Evolutionary conservation across 2,329 filamentous ascomycete genomes (phyloP).

Genomic region (Neofusicoccum sp.): DNA sequence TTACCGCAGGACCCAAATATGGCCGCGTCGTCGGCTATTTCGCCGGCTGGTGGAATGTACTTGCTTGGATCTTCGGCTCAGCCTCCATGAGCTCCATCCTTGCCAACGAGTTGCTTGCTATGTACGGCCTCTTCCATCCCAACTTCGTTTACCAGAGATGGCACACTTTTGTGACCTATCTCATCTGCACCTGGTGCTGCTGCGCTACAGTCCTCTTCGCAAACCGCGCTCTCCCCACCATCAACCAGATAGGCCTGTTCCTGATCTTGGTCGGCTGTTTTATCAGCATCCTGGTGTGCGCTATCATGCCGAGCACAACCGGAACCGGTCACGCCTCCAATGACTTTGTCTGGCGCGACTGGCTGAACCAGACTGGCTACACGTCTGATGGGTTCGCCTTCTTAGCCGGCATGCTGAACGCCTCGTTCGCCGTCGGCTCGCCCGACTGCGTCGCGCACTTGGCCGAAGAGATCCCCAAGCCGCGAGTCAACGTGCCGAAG

Average conservation of each 20-base stretch:
- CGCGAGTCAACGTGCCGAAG: slow-evolving; percentile 44
- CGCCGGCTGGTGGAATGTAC: slow-evolving; percentile 56
- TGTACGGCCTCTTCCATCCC: slow-evolving; percentile 54
- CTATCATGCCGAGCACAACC: slow-evolving; percentile 55
- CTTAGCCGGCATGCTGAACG: slow-evolving; percentile 67
- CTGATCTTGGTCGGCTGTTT: slow-evolving; percentile 57
- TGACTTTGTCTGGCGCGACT: slow-evolving; percentile 50
- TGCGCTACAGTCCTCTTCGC: slow-evolving; percentile 55
- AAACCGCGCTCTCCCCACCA: slow-evolving; percentile 55
- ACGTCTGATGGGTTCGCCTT: slow-evolving; percentile 63
- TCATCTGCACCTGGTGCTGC: slow-evolving; percentile 51
- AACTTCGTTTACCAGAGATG: slow-evolving; percentile 50
- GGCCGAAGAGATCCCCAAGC: slow-evolving; percentile 51
- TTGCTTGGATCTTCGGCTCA: slow-evolving; percentile 54
- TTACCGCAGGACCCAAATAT: slow-evolving; percentile 51
- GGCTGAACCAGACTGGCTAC: slow-evolving; percentile 51
- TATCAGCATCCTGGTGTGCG: slow-evolving; percentile 58
- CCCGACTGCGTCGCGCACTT: slow-evolving; percentile 67
- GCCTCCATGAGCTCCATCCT: slow-evolving; percentile 48
- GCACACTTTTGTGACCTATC: slow-evolving; percentile 55
- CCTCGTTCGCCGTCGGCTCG: slow-evolving; percentile 68
- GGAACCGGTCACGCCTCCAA: slow-evolving; percentile 46
- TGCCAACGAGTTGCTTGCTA: slow-evolving; percentile 50
- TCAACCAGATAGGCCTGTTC: slow-evolving; percentile 60
- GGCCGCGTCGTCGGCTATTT: slow-evolving; percentile 53